These are phyloP conservation scores for Acanthochlamys bracteata DNA, from an alignment of 106 monocot genomes.

Conservation along the genomic window DNA sequence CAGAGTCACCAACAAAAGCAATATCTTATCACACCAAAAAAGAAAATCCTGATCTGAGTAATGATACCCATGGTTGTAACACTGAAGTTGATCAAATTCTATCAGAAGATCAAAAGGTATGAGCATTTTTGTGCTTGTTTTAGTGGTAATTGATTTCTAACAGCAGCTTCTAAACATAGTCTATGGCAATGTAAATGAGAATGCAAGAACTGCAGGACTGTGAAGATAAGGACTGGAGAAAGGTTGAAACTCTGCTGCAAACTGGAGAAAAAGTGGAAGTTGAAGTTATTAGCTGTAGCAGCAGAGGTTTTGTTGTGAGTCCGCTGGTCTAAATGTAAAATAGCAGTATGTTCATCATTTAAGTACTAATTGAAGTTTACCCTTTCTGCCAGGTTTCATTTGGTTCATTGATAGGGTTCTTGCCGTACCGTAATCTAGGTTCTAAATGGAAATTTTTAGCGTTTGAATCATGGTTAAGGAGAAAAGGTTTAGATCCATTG, in stretches of 20 bases:
- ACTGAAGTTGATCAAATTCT: constrained; percentile 16
- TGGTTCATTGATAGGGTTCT: constrained; percentile 77
- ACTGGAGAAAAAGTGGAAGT: constrained; percentile 71
- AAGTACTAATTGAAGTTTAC: neutral
- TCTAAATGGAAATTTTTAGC: constrained; percentile 87
- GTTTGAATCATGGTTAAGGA: constrained; percentile 92
- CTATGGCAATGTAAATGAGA: neutral
- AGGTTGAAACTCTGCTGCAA: constrained; percentile 29
- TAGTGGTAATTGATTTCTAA: neutral
- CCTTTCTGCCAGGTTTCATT: constrained; percentile 60
- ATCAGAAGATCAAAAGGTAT: constrained; percentile 56
- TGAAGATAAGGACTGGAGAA: constrained; percentile 55
- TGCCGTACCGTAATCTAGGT: constrained; percentile 86
- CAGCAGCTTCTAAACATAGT: neutral
- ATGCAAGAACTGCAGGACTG: constrained; percentile 36
- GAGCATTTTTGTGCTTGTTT: constrained; percentile 6
- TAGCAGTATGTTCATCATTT: neutral
- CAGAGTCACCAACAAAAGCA: constrained; percentile 18
- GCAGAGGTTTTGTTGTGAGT: constrained; percentile 86
- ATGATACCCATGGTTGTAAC: constrained; percentile 7
- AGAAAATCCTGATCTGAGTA: constrained; percentile 12
- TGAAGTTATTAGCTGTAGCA: constrained; percentile 80
- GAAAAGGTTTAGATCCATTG: constrained; percentile 69
- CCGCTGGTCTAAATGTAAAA: neutral
- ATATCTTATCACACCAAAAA: constrained; percentile 9